Base-by-base conservation (phyloP, 768 basidiomycete genomes). In the Suillus decipiens region DNA sequence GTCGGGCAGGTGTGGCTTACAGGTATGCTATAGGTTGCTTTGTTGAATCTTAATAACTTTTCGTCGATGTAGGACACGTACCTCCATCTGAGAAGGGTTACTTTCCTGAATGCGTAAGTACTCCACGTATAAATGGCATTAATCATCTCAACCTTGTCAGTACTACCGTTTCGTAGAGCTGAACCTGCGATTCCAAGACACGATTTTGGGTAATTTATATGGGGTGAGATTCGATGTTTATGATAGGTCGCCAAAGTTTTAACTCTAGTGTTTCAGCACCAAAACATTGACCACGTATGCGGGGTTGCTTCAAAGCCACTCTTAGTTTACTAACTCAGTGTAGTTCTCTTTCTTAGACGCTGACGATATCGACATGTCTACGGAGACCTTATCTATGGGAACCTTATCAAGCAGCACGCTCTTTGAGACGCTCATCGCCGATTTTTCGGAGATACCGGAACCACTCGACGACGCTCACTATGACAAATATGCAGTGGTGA, bases 131-230 rank as follows among this genome's bases (percentile, higher is more conserved):
- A 33, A 43, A n/a, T 28, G 5, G 15, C 1, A 36, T 42, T 11
- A 33, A 36, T 42, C 22, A 28, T 24, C 53, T 63, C 15, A 56
- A 39, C 39, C 17, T 28, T 36, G 54, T 67, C 19, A 79, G 83
- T 90, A 87, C 71, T 80, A 86, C 65, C 86, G 87, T 41, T 90
- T 89, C 69, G 81, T 81, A 48, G 88, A 93, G 73, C 75, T 96
- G 56, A 81, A 89, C 19, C 77, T 95, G 63, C 78, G 89, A 62
- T 95, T 84, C 75, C 93, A 95, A 71, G 93, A 95, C 71, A 94
- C 91, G 10, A 89, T 95, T 66, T 78, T 96, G 37, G 94, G 94
- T 2, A 91, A 93, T 76, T 76, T 95, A 41, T 95, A 81, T 66
- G 93, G 90, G 73, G 93, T 91, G 78, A 73, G 88, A 77, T 71